These are phyloP conservation scores for Prunus fruticosa DNA, from an alignment of 306 rosid genomes.

Conservation along the genomic window DNA sequence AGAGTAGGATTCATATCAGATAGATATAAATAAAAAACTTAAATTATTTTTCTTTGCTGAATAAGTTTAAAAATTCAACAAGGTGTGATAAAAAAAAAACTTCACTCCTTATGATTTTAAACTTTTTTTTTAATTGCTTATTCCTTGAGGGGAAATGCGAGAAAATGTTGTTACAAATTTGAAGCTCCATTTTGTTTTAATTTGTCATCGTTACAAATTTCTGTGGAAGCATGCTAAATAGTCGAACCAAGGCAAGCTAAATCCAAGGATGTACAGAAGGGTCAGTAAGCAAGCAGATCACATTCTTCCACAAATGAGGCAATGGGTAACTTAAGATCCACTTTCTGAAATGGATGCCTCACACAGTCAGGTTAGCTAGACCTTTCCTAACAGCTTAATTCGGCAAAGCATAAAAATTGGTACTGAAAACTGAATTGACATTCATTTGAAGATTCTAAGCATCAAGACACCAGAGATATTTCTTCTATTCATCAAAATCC, in stretches of 20 bases:
- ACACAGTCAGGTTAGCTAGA: not conserved
- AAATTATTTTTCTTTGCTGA: not conserved
- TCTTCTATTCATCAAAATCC: not conserved
- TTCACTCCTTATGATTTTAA: too few relatives aligned
- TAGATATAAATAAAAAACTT: not conserved
- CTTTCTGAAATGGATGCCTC: not conserved
- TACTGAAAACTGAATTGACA: not conserved
- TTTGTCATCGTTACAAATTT: too few relatives aligned
- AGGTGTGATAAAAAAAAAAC: too few relatives aligned
- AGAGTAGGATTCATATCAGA: conserved; percentile 14
- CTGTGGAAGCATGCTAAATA: too few relatives aligned
- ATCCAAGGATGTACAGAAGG: too few relatives aligned
- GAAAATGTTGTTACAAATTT: too few relatives aligned
- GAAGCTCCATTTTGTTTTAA: too few relatives aligned
- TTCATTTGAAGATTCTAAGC: not conserved
- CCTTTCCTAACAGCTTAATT: not conserved
- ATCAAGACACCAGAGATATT: not conserved
- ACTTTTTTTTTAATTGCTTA: too few relatives aligned
- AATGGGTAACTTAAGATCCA: not conserved
- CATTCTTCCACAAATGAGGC: too few relatives aligned
- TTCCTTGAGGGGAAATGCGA: too few relatives aligned
- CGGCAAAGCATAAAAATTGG: not conserved
- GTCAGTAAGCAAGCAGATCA: too few relatives aligned
- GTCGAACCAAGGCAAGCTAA: too few relatives aligned
- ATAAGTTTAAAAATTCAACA: not conserved